A percentile compares a stretch with the other conserved stretches of the same genome.
phyloP scores from a whole-genome alignment of 306 rosid species.

The Vachellia collinsii region DNA sequence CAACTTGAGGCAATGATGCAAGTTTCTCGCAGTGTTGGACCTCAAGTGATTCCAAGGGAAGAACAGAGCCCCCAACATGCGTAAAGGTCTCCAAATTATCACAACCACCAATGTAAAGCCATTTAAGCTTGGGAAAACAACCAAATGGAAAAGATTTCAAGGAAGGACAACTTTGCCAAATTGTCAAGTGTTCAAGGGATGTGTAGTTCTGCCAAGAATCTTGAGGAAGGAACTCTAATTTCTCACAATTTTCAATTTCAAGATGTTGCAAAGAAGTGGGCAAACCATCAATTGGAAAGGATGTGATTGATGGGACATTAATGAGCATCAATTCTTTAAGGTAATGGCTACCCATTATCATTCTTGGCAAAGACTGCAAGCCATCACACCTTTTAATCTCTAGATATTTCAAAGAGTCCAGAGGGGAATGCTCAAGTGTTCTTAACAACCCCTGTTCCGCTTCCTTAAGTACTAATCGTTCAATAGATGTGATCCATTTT shows the following conservation, averaged over 20 bases:
- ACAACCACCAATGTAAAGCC: rapidly evolving
- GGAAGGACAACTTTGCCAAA: rapidly evolving
- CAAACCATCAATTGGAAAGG: conserved; percentile 7
- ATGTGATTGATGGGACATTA: background rate
- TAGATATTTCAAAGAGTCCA: background rate
- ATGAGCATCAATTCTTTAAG: background rate
- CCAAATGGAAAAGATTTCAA: background rate
- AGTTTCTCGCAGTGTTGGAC: rapidly evolving
- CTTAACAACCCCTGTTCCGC: background rate
- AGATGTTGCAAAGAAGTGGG: background rate
- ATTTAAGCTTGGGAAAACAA: background rate
- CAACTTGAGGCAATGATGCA: background rate
- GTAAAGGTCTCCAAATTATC: background rate
- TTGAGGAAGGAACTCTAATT: background rate
- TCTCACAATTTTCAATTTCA: background rate
- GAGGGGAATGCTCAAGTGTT: background rate
- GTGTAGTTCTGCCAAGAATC: background rate
- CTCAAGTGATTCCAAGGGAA: rapidly evolving
- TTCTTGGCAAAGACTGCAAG: conserved; percentile 19
- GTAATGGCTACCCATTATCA: background rate
- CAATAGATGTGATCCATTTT: background rate
- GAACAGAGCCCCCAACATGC: background rate
- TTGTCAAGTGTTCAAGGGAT: rapidly evolving
- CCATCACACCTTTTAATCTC: background rate
- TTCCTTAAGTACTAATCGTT: background rate